Evolutionary conservation across 257 asterid genomes (phyloP), one percentile per base, ranked within the genome.

Genomic region (Nicotiana attenuata): DNA sequence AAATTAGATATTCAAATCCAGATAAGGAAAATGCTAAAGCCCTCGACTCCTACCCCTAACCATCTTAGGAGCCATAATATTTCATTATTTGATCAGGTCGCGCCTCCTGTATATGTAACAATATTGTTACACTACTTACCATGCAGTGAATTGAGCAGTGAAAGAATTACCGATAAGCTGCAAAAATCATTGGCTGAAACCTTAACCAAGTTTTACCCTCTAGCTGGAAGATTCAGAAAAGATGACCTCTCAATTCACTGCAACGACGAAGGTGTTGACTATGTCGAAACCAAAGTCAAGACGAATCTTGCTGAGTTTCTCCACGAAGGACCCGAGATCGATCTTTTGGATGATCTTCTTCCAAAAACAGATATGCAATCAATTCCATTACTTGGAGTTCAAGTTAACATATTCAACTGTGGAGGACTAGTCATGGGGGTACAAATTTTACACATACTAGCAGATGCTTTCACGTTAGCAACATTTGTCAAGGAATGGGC

Each of bases 401-500:
- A 86, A 20, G 76, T 85, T 24, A 88, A 50, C 13, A 7, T 0
- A 17, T 80, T 89, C 31, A 9, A 22, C 10, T 87, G 90, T 15
- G 92, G 92, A 10, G 89, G 88, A 16, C 3, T 82, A 14, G 85
- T 87, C 1, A 60, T 87, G 3, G 90, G 82, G 2, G 35, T 87
- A 3, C 63, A 73, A 19, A 55, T 81, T 24, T 66, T 88, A 1
- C 90, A 86, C 26, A 80, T 84, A n/a, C 28, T 89, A 81, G 56
- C 67, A 1, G 86, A 80, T 57, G 83, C 52, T 29, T n/a, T 78
- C 61, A 83, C 88, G 0, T 2, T 84, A 3, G 41, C 17, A 45
- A 82, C 88, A 4, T 89, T 89, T 59, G 0, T 89, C 7, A 65
- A 24, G 3, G 85, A 85, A 2, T 89, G 89, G 89, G 85, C 92